Conservation (phyloP, 2,329 filamentous ascomycete species). For the Coleophoma crateriformis region DNA sequence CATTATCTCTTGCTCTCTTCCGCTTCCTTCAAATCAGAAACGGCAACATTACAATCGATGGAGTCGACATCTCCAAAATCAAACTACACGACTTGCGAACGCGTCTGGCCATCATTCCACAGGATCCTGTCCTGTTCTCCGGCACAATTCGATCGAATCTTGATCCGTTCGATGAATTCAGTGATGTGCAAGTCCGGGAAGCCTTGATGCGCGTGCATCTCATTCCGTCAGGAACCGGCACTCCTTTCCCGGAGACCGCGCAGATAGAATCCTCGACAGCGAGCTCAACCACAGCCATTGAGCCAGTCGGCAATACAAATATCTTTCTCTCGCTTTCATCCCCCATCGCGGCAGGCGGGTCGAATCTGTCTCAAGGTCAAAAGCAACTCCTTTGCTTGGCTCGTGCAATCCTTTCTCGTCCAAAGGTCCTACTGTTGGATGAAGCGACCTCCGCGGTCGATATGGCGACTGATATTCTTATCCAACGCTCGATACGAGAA, state of each 20-base stretch:
- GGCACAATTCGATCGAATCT: slow-evolving; percentile 83
- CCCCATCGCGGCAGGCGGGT: slow-evolving; percentile 60
- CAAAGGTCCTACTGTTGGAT: slow-evolving; percentile 70
- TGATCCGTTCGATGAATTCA: slow-evolving; percentile 81
- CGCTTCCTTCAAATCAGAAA: slow-evolving; percentile 31
- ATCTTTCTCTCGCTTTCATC: slow-evolving; percentile 56
- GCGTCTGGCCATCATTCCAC: slow-evolving; percentile 25
- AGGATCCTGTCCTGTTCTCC: slow-evolving; percentile 78
- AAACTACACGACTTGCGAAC: slow-evolving; percentile 22
- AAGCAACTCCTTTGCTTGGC: slow-evolving; percentile 68
- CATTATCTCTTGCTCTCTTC: slow-evolving; percentile 18
- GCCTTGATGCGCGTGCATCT: slow-evolving; percentile 83
- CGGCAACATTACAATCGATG: slow-evolving; percentile 22
- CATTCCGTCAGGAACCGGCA: slow-evolving; percentile 35
- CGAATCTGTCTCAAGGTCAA: slow-evolving; percentile 68
- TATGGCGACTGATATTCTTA: slow-evolving; percentile 65
- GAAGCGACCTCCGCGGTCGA: slow-evolving; percentile 73
- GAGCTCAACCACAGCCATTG: neutral
- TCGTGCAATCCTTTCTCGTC: slow-evolving; percentile 61
- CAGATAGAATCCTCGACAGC: neutral
- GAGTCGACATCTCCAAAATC: slow-evolving; percentile 24
- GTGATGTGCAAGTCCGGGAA: slow-evolving; percentile 78
- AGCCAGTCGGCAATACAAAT: slow-evolving; percentile 47
- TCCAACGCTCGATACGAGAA: slow-evolving; percentile 65
- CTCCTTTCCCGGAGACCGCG: neutral